Percentiles rank a stretch among this genome's conserved stretches.
Conservation (phyloP, 2,329 filamentous ascomycete genomes). For the Diaporthe longicolla region DNA sequence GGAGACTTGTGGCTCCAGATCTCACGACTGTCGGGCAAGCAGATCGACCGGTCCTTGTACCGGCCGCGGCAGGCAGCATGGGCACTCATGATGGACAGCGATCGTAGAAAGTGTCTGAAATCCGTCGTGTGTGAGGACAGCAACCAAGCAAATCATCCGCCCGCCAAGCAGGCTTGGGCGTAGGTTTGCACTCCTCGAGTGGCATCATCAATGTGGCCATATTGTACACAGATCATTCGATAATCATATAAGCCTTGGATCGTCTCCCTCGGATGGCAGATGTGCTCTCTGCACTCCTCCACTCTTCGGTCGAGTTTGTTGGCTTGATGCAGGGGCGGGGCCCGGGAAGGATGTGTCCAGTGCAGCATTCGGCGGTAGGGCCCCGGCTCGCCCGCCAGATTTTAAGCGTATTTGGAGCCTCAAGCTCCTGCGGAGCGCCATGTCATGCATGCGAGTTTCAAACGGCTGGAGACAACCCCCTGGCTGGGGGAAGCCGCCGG, state of each 20-base stretch:
- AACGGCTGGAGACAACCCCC: slow-evolving; percentile 28
- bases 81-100: slow-evolving; percentile 6
- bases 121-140: slow-evolving; percentile 23
- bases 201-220: slow-evolving; percentile 31
- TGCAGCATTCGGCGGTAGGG: slow-evolving; percentile 3
- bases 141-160: slow-evolving; percentile 20
- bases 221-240: slow-evolving; percentile 35
- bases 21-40: slow-evolving; percentile 23
- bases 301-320: slow-evolving; percentile 1
- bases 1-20: slow-evolving; percentile 1
- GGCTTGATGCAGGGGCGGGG: slow-evolving; percentile 16
- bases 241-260: slow-evolving; percentile 32
- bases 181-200: slow-evolving; percentile 7
- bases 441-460: slow-evolving; percentile 37
- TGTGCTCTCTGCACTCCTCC: slow-evolving; percentile 4
- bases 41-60: slow-evolving; percentile 8
- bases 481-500: slow-evolving; percentile 19
- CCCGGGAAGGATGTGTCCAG: slow-evolving; percentile 14
- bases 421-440: slow-evolving; percentile 16
- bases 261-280: slow-evolving; percentile 14
- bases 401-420: slow-evolving; percentile 39
- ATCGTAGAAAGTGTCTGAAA: slow-evolving; percentile 28
- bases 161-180: slow-evolving; percentile 21
- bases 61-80: slow-evolving; percentile 7
- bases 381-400: slow-evolving; percentile 20